Base-by-base conservation (phyloP, 345 rosid species). In the Lumnitzera racemosa region DNA sequence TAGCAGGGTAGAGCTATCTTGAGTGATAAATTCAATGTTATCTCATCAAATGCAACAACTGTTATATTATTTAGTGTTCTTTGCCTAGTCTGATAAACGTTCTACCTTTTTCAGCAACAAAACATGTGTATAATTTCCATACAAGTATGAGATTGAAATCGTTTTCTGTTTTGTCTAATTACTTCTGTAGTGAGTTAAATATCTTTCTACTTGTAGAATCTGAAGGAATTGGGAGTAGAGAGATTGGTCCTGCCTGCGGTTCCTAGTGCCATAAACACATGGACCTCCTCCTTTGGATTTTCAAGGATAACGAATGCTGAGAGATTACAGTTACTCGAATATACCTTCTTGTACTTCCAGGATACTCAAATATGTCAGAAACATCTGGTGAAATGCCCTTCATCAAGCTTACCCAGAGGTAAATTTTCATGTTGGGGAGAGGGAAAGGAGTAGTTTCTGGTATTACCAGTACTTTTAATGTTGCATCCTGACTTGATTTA, bases 251-350 rank as follows among this genome's bases (percentile, higher is more conserved):
- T 86, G 49, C 89, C 89, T 1, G 81, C 91, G 15, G 73, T 64
- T 54, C 76, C 77, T 17, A 41, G 50, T 46, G 57, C 62, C 12
- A 27, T 86, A 4, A 51, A 67, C 13, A 67, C 81, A 3, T 86
- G 91, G 87, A 74, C 72, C 15, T 49, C 61, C 15, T 72, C 74
- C 16, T 86, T 86, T 46, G 80, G 88, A 13, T 86, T 83, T 49
- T 59, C 77, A 5, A 62, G 57, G 60, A 72, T 81, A 79, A 59
- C 70, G 20, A 62, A 53, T 13, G 15, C 67, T 1, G 89, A 86
- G 62, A 79, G 73, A 63, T 41, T 63, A 13, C 57, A 61, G 47
- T 72, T 73, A 49, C 41, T 74, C 57, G 61, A 65, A 13, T 68
- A 68, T 55, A 77, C 68, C 16, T 76, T 83, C 71, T 49, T 86